These are phyloP conservation scores for Colletotrichum siamense DNA, from an alignment of 2,329 filamentous ascomycete species.

Conservation along the genomic window DNA sequence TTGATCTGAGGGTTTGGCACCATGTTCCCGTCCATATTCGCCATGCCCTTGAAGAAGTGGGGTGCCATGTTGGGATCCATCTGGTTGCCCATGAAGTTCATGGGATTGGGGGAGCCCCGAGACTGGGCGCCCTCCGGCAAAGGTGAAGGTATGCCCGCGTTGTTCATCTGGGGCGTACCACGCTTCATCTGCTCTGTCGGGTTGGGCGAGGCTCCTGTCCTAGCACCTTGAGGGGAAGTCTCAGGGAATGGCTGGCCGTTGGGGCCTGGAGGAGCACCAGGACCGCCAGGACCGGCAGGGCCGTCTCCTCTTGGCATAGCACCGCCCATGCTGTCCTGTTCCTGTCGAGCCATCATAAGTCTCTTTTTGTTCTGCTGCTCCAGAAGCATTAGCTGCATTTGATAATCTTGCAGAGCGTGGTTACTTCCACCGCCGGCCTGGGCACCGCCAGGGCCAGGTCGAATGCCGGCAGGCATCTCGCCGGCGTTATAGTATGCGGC, in stretches of 20 bases:
- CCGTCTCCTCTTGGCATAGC: conserved; percentile 55
- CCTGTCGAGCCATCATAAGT: conserved; percentile 81
- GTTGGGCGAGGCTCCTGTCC: conserved; percentile 77
- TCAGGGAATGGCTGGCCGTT: conserved; percentile 71
- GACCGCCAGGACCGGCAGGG: conserved; percentile 56
- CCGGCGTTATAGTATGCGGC: conserved; percentile 67
- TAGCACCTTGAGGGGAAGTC: conserved; percentile 72
- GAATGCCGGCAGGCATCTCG: conserved; percentile 68
- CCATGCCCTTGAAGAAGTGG: conserved; percentile 65
- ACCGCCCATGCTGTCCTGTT: conserved; percentile 68
- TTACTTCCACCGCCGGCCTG: conserved; percentile 66
- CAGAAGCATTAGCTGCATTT: conserved; percentile 87
- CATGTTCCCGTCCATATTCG: conserved; percentile 60
- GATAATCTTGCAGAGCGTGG: conserved; percentile 84
- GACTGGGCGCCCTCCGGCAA: conserved; percentile 73
- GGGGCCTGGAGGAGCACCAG: conserved; percentile 58
- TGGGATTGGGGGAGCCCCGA: conserved; percentile 68
- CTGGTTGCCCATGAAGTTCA: conserved; percentile 68
- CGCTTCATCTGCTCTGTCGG: conserved; percentile 82
- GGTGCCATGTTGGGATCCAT: conserved; percentile 67
- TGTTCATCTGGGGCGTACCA: conserved; percentile 75
- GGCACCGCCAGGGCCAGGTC: conserved; percentile 53
- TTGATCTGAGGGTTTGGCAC: conserved; percentile 62
- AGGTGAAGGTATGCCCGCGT: conserved; percentile 72
- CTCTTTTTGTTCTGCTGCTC: conserved; percentile 90